These are phyloP conservation scores for Vigna radiata DNA, from an alignment of 306 rosid genomes.

Conservation along the genomic window DNA sequence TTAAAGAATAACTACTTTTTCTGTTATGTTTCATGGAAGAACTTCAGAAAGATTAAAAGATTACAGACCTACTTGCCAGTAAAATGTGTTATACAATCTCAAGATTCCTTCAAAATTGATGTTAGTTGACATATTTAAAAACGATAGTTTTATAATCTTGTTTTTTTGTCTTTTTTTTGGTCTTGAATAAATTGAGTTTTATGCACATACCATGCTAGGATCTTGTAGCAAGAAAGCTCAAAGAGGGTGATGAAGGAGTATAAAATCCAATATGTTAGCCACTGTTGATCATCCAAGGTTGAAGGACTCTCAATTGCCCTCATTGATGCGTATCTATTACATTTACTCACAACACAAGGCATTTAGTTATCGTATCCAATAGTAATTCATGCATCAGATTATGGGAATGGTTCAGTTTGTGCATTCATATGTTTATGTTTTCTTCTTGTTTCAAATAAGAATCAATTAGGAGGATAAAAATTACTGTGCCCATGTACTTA, in stretches of 20 bases:
- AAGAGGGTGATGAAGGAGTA: conserved; percentile 73
- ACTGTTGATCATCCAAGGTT: conserved; percentile 78
- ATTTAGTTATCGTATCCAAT: conserved; percentile 9
- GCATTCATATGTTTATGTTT: background rate
- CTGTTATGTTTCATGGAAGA: background rate
- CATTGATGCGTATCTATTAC: conserved; percentile 69
- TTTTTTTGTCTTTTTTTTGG: background rate
- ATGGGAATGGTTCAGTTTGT: conserved; percentile 7
- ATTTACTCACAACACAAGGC: conserved; percentile 19
- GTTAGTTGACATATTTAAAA: background rate
- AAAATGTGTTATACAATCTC: background rate
- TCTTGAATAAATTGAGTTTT: background rate
- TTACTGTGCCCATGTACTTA: conserved; percentile 53
- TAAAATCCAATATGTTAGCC: conserved; percentile 85
- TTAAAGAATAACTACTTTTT: background rate
- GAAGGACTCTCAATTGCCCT: conserved; percentile 83
- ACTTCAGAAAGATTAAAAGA: background rate
- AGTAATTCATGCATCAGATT: conserved; percentile 22
- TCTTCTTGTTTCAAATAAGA: conserved; percentile 15
- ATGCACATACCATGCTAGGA: conserved; percentile 63
- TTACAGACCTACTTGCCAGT: background rate
- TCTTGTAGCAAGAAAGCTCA: conserved; percentile 67
- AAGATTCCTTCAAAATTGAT: background rate
- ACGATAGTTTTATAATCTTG: background rate
- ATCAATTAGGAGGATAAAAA: background rate